Evolutionary conservation across 495 filamentous ascomycete genomes (phyloP).

Genomic region (Mytilinidion resinicola): DNA sequence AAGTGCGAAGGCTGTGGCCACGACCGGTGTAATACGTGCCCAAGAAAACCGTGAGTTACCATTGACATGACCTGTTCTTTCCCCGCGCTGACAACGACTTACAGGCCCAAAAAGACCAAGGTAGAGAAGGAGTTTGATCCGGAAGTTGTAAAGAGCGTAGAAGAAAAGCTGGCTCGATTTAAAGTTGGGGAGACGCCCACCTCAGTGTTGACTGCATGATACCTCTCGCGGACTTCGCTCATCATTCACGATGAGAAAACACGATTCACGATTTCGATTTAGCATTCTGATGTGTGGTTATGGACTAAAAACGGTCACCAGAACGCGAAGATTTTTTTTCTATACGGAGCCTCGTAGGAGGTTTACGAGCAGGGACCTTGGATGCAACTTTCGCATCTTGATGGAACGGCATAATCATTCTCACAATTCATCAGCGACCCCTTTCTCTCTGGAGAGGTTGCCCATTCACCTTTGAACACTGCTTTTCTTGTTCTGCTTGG

Average conservation of each 20-base stretch:
- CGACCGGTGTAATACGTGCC: conserved; percentile 36
- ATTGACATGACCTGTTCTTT: neutral
- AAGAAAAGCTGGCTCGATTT: conserved; percentile 46
- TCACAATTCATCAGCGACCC: neutral
- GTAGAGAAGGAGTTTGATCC: conserved; percentile 52
- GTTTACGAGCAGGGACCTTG: neutral
- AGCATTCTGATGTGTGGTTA: neutral
- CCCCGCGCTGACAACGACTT: conserved; percentile 2
- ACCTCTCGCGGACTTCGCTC: neutral
- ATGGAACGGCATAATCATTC: neutral
- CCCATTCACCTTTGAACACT: neutral
- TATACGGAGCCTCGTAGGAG: neutral
- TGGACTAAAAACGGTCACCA: neutral
- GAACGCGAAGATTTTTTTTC: neutral
- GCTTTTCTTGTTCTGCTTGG: neutral
- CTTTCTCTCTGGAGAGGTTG: neutral
- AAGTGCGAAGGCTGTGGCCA: conserved; percentile 24
- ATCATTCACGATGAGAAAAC: neutral
- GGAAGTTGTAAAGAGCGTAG: conserved; percentile 54
- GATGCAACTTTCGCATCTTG: neutral
- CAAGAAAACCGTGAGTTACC: conserved; percentile 46
- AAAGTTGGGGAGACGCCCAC: neutral
- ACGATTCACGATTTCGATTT: conserved; percentile 1
- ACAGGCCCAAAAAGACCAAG: conserved; percentile 50
- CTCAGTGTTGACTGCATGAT: neutral